Percentiles rank a stretch among this genome's conserved stretches.
phyloP scores from a whole-genome alignment of 2,329 filamentous ascomycete species.

The Colletotrichum noveboracense region DNA sequence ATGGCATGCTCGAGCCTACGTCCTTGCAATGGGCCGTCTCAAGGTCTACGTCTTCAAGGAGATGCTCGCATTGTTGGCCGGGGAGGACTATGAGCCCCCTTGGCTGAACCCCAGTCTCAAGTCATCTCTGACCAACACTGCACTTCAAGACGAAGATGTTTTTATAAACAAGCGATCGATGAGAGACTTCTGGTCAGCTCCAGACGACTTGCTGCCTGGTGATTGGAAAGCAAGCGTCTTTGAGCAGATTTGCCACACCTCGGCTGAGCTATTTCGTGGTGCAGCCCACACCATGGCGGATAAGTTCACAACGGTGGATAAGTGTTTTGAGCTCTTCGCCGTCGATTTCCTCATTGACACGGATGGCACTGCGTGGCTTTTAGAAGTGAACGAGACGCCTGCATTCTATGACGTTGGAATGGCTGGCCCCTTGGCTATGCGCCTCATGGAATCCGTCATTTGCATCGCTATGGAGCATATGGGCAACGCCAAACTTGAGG shows the following conservation, averaged over 20 bases:
- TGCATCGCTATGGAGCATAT: conserved; percentile 39
- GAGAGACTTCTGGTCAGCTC: conserved; percentile 36
- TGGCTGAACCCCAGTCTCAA: conserved; percentile 38
- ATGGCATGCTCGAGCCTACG: conserved; percentile 42
- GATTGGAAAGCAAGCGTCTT: conserved; percentile 38
- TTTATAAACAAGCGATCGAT: conserved; percentile 36
- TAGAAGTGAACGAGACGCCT: conserved; percentile 44
- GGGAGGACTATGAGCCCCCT: conserved; percentile 38
- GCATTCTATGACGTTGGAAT: conserved; percentile 40
- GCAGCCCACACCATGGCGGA: conserved; percentile 42
- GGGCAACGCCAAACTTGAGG: conserved; percentile 20
- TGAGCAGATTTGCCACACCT: conserved; percentile 37
- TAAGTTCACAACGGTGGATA: conserved; percentile 40
- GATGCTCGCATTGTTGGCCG: conserved; percentile 38
- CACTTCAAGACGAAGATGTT: conserved; percentile 39
- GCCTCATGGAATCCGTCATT: conserved; percentile 41
- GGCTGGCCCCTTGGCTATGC: conserved; percentile 34
- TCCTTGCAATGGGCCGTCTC: conserved; percentile 38
- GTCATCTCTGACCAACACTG: conserved; percentile 41
- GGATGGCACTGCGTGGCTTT: conserved; percentile 34
- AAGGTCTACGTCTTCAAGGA: conserved; percentile 42
- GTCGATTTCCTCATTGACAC: conserved; percentile 40
- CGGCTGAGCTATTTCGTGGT: conserved; percentile 36
- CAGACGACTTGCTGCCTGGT: conserved; percentile 32
- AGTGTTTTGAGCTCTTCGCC: conserved; percentile 42